phyloP scores from a whole-genome alignment of 108 stramenopile genomes.

The Stephanodiscus triporus region DNA sequence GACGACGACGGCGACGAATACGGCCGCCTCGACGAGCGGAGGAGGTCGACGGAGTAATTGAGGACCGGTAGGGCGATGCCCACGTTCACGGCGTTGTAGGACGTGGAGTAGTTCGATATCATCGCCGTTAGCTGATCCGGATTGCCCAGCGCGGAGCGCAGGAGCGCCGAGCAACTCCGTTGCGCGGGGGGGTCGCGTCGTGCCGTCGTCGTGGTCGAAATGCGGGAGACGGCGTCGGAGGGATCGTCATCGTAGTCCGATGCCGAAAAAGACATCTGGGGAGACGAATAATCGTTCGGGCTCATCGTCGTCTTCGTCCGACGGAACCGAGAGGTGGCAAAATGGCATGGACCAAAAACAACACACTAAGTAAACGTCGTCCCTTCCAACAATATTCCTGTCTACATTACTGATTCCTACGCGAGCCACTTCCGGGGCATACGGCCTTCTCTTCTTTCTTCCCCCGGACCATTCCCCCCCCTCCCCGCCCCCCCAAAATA shows the following conservation, averaged over 20 bases:
- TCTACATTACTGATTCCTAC: too few species aligned
- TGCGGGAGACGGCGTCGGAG: too few species aligned
- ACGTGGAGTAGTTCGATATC: slow-evolving; percentile 87
- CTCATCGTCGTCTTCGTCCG: neutral
- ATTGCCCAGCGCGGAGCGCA: slow-evolving; percentile 26
- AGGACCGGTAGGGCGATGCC: slow-evolving; percentile 79
- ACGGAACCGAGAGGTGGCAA: too few species aligned
- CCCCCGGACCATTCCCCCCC: too few species aligned
- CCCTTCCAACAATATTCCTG: too few species aligned
- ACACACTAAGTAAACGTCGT: too few species aligned
- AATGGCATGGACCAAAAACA: too few species aligned
- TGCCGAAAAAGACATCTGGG: neutral
- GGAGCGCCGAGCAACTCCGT: slow-evolving; percentile 6
- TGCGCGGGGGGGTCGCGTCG: neutral
- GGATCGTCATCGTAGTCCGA: neutral
- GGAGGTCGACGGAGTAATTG: slow-evolving; percentile 24
- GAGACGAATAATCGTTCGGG: neutral
- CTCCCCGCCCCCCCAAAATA: too few species aligned
- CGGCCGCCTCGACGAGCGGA: neutral
- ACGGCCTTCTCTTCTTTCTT: too few species aligned
- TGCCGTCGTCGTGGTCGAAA: neutral
- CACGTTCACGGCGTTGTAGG: slow-evolving; percentile 91
- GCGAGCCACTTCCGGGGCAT: too few species aligned
- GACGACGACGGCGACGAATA: slow-evolving; percentile 26
- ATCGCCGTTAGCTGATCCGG: slow-evolving; percentile 72